Evolutionary conservation across 2,329 filamentous ascomycete genomes (phyloP).

Genomic region (Dendryphion nanum): DNA sequence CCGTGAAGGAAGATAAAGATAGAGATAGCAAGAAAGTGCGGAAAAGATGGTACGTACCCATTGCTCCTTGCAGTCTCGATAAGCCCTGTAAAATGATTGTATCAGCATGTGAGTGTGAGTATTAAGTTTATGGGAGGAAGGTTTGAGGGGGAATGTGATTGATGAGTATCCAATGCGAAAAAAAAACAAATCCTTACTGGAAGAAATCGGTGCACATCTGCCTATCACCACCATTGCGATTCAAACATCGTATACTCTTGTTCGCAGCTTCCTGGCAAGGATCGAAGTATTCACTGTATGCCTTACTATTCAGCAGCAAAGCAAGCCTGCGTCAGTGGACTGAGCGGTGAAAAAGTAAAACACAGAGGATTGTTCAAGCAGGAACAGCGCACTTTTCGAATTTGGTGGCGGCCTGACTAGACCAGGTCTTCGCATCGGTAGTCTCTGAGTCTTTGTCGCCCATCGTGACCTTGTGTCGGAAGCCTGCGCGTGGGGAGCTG

Average conservation of each 20-base stretch:
- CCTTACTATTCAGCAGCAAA: slow-evolving; percentile 62
- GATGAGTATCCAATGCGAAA: neutral
- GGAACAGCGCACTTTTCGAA: slow-evolving; percentile 43
- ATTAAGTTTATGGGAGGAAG: neutral
- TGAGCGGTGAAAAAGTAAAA: neutral
- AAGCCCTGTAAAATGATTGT: slow-evolving; percentile 60
- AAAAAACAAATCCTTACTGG: slow-evolving; percentile 57
- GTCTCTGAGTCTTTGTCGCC: slow-evolving; percentile 15
- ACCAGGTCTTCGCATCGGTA: slow-evolving; percentile 19
- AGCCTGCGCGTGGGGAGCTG: no score
- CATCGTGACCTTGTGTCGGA: slow-evolving; percentile 8
- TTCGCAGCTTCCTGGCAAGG: slow-evolving; percentile 92
- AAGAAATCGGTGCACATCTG: slow-evolving; percentile 95
- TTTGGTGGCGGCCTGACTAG: slow-evolving; percentile 34
- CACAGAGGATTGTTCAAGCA: no score
- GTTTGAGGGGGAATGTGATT: slow-evolving; percentile 2
- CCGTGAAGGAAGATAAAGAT: neutral
- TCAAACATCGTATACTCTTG: slow-evolving; percentile 81
- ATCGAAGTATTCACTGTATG: slow-evolving; percentile 85
- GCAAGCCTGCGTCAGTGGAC: no score
- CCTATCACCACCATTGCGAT: slow-evolving; percentile 82
- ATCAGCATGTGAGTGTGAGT: neutral
- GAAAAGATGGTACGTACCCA: slow-evolving; percentile 63
- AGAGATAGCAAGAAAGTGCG: slow-evolving; percentile 4
- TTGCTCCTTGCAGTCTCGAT: slow-evolving; percentile 90